Evolutionary conservation across 495 filamentous ascomycete species (phyloP).

Genomic region (Aspergillus biplanus): DNA sequence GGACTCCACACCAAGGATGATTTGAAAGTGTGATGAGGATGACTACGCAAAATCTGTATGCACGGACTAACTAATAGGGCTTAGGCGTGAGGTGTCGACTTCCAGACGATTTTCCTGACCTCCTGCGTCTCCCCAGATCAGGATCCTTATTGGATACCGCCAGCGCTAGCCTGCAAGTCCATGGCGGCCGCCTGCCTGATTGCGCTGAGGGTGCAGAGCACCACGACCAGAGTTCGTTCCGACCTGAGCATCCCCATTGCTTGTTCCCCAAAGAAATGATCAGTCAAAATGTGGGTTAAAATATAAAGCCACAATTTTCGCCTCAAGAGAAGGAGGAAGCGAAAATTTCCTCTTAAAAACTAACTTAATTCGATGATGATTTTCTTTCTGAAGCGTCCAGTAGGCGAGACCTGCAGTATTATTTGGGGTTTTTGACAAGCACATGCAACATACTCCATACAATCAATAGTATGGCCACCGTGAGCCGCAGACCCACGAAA

Average conservation of each 20-base stretch:
- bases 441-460: too few relatives aligned
- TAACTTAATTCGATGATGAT: too few relatives aligned
- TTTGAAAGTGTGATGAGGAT: constrained; percentile 18
- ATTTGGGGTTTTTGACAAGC: too few relatives aligned
- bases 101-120: constrained; percentile 21
- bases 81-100: constrained; percentile 27
- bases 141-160: neutral
- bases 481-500: too few relatives aligned
- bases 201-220: neutral
- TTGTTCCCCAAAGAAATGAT: neutral
- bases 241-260: neutral
- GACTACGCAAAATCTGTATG: constrained; percentile 30
- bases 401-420: too few relatives aligned
- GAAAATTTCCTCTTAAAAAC: neutral
- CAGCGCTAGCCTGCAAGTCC: neutral
- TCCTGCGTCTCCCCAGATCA: constrained; percentile 1
- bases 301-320: neutral
- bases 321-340: neutral
- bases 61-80: constrained; percentile 43
- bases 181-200: constrained; percentile 7
- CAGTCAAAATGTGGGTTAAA: neutral
- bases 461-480: too few relatives aligned
- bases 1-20: constrained; percentile 31
- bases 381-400: too few relatives aligned
- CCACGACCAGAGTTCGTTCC: neutral